phyloP scores from a whole-genome alignment of 2,329 filamentous ascomycete genomes.

The Cylindrodendrum hubeiense region DNA sequence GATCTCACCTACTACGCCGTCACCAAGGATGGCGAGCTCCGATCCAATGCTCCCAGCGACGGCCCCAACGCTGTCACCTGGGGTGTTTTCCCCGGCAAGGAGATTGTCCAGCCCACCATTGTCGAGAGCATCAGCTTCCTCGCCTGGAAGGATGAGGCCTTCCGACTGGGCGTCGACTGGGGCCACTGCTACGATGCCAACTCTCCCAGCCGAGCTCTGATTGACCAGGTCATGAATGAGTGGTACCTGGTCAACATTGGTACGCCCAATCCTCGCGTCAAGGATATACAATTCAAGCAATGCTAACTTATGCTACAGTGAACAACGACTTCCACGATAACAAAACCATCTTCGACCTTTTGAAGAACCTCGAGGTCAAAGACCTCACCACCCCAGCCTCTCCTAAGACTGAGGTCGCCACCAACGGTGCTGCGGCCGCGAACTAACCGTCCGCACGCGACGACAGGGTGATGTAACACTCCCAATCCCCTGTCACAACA shows the following conservation, averaged over 20 bases:
- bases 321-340: constrained; percentile 97
- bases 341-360: constrained; percentile 85
- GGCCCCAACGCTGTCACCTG: constrained; percentile 98
- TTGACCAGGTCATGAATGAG: constrained; percentile 85
- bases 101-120: constrained; percentile 99
- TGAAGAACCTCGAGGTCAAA: constrained; percentile 80
- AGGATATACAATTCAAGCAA: constrained; percentile 11
- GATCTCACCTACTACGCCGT: constrained; percentile 96
- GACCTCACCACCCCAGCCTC: constrained; percentile 64
- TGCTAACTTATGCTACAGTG: constrained; percentile 64
- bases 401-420: constrained; percentile 41
- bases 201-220: constrained; percentile 82
- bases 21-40: constrained; percentile 83
- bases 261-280: constrained; percentile 57
- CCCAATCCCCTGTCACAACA: neutral
- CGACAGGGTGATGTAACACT: neutral
- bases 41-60: constrained; percentile 86
- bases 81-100: constrained; percentile 98
- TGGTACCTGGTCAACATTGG: constrained; percentile 98
- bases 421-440: constrained; percentile 29
- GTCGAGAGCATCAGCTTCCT: constrained; percentile 98
- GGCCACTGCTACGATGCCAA: constrained; percentile 86
- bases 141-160: constrained; percentile 99
- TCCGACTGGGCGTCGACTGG: constrained; percentile 92
- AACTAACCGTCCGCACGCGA: constrained; percentile 30